Evolutionary conservation across 2,329 filamentous ascomycete genomes (phyloP).

Genomic region (Fusarium aywerte): DNA sequence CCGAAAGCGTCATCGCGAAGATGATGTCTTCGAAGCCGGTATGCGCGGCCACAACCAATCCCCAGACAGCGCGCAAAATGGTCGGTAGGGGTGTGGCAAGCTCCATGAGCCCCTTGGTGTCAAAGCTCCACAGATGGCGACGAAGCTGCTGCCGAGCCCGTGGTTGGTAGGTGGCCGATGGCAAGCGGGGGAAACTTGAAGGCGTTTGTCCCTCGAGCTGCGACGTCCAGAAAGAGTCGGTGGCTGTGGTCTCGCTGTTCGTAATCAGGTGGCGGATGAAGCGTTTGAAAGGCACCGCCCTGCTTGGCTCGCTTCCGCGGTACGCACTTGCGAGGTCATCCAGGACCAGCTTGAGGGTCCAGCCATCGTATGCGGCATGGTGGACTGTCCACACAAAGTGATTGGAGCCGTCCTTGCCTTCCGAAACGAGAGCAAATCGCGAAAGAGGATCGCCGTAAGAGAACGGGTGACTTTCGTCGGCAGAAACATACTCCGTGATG

Average conservation of each 20-base stretch:
- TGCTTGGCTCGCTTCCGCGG: conserved; percentile 1
- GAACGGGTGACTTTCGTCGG: conserved; percentile 5
- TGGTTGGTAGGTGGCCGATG: conserved; percentile 8
- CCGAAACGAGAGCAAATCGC: conserved; percentile 6
- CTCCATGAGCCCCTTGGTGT: conserved; percentile 6
- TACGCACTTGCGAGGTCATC: conserved; percentile 6
- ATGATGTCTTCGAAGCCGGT: conserved; percentile 7
- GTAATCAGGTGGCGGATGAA: conserved; percentile 5
- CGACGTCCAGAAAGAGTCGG: conserved; percentile 1
- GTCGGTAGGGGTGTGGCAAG: conserved; percentile 10
- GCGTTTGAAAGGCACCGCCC: background rate
- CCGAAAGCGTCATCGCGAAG: conserved; percentile 3
- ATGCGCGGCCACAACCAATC: conserved; percentile 5
- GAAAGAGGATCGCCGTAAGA: conserved; percentile 8
- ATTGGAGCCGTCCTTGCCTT: background rate
- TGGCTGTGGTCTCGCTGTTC: background rate
- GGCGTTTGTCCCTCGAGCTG: conserved; percentile 1
- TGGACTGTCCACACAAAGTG: conserved; percentile 4
- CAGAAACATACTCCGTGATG: conserved; percentile 7
- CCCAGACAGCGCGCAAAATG: conserved; percentile 6
- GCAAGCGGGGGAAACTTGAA: conserved; percentile 2
- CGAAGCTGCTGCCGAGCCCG: conserved; percentile 5
- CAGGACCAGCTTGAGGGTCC: conserved; percentile 2
- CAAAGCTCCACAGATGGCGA: conserved; percentile 4
- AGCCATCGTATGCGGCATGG: conserved; percentile 8